Conservation (phyloP, 108 stramenopile species). For the Skeletonema tropicum region DNA sequence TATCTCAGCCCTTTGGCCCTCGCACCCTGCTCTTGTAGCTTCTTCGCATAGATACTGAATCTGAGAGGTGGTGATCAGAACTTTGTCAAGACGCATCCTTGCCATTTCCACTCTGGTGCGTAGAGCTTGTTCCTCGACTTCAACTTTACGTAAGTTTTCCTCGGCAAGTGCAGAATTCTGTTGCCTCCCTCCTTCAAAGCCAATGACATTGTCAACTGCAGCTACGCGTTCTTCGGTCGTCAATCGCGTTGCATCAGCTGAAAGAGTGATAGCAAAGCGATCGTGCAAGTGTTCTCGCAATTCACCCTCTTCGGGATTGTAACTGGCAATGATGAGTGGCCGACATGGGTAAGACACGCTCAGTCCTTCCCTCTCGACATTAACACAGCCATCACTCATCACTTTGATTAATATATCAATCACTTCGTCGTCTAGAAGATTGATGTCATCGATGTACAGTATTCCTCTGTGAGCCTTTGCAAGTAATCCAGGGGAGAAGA, state of each 20-base stretch:
- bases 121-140: conserved; percentile 58
- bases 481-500: conserved; percentile 71
- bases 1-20: conserved; percentile 79
- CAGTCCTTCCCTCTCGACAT: conserved; percentile 65
- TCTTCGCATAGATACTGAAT: conserved; percentile 78
- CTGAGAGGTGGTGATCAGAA: conserved; percentile 40
- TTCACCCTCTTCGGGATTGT: conserved; percentile 83
- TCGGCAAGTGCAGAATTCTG: conserved; percentile 21
- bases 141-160: conserved; percentile 29
- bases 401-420: conserved; percentile 66
- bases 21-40: conserved; percentile 66
- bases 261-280: conserved; percentile 66
- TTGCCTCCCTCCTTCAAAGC: conserved; percentile 41
- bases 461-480: conserved; percentile 71
- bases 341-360: conserved; percentile 68
- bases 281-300: conserved; percentile 72
- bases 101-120: conserved; percentile 62
- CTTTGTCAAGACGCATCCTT: conserved; percentile 50
- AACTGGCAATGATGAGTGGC: conserved; percentile 70
- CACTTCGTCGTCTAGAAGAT: conserved; percentile 70
- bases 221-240: conserved; percentile 56
- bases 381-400: conserved; percentile 62
- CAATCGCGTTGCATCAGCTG: conserved; percentile 58
- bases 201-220: conserved; percentile 54
- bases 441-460: conserved; percentile 78